Conservation (phyloP, 2,329 filamentous ascomycete species). For the Aspergillus bombycis region DNA sequence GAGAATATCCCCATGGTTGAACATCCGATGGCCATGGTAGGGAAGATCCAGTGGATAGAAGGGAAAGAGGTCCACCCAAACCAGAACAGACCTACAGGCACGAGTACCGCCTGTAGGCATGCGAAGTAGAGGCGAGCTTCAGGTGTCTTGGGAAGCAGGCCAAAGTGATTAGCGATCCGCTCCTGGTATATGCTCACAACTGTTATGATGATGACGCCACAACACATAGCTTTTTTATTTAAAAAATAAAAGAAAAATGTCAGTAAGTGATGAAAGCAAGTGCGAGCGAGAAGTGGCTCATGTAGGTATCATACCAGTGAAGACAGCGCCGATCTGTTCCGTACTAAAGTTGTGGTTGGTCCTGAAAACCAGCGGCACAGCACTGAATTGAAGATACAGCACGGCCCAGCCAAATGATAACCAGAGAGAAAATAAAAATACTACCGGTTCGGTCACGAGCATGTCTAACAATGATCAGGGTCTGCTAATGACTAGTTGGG, state of each 20-base stretch:
- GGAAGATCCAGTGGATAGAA: constrained; percentile 71
- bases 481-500: not conserved
- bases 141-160: constrained; percentile 57
- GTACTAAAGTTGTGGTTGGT: constrained; percentile 68
- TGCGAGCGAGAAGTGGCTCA: not conserved
- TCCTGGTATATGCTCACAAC: constrained; percentile 73
- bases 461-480: constrained; percentile 43
- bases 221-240: constrained; percentile 67
- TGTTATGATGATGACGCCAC: constrained; percentile 69
- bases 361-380: constrained; percentile 76
- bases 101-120: constrained; percentile 72
- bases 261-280: constrained; percentile 9
- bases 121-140: constrained; percentile 83
- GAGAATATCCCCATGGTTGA: constrained; percentile 85
- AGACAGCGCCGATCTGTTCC: constrained; percentile 71
- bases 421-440: constrained; percentile 81
- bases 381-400: constrained; percentile 80
- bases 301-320: constrained; percentile 50
- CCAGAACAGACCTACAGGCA: constrained; percentile 80
- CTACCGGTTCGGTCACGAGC: constrained; percentile 65
- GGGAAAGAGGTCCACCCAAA: constrained; percentile 72
- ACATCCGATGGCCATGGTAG: constrained; percentile 69
- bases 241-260: no score
- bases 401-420: constrained; percentile 88
- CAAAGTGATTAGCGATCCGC: constrained; percentile 58